Percentiles rank a stretch among this genome's conserved stretches.
These are phyloP conservation scores for Pyrus communis DNA, from an alignment of 306 rosid genomes.

Conservation along the genomic window DNA sequence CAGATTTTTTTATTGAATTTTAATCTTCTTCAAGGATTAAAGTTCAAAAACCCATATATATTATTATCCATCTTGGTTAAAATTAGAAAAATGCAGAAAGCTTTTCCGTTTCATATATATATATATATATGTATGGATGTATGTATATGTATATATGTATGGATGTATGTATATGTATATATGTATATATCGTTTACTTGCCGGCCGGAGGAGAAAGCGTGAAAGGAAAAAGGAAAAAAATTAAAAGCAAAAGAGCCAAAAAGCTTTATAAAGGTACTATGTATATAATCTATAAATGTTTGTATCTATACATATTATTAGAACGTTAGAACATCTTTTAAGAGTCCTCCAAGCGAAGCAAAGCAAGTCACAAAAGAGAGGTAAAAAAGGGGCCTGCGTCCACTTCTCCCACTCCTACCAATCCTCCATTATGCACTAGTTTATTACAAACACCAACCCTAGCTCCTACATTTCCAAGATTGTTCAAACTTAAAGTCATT, in stretches of 20 bases:
- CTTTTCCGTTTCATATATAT: too few relatives aligned
- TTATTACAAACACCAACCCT: neutral
- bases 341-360: constrained; percentile 24
- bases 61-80: too few relatives aligned
- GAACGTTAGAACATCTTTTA: neutral
- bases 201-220: constrained; percentile 28
- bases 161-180: too few relatives aligned
- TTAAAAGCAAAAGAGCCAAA: neutral
- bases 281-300: neutral
- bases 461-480: too few relatives aligned
- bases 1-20: too few relatives aligned
- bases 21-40: too few relatives aligned
- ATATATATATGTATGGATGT: too few relatives aligned
- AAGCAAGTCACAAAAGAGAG: neutral
- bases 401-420: constrained; percentile 21
- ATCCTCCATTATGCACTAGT: constrained; percentile 9
- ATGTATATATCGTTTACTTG: constrained; percentile 26
- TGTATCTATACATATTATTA: neutral
- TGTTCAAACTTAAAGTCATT: too few relatives aligned
- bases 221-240: constrained; percentile 6
- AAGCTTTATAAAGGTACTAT: neutral
- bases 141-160: too few relatives aligned
- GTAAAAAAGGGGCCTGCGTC: neutral
- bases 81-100: too few relatives aligned
- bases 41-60: too few relatives aligned